Evolutionary conservation across 129 eudicot genomes (phyloP).

Genomic region (Pseudognaphalium luteoalbum): DNA sequence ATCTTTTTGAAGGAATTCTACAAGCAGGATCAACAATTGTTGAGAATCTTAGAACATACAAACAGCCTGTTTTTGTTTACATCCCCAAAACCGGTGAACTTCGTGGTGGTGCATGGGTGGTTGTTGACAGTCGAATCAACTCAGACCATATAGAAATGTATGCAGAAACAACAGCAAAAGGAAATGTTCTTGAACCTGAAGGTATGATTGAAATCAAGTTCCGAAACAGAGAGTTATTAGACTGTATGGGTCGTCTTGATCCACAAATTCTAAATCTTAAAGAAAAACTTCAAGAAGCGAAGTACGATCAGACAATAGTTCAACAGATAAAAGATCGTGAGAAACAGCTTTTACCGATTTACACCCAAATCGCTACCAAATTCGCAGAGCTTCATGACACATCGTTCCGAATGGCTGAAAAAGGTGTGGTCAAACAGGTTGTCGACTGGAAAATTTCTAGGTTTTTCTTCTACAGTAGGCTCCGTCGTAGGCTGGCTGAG

Average conservation of each 20-base stretch:
- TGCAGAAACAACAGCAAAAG: slow-evolving; percentile 87
- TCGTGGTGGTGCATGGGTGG: slow-evolving; percentile 99
- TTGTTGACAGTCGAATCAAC: slow-evolving; percentile 86
- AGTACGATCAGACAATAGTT: slow-evolving; percentile 28
- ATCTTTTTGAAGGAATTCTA: slow-evolving; percentile 94
- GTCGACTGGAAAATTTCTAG: slow-evolving; percentile 77
- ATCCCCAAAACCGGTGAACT: slow-evolving; percentile 94
- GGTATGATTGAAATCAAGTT: slow-evolving; percentile 95
- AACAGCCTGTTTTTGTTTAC: slow-evolving; percentile 91
- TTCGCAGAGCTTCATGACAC: slow-evolving; percentile 97
- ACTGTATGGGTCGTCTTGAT: slow-evolving; percentile 88
- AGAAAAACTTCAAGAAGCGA: slow-evolving; percentile 47
- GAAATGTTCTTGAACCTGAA: slow-evolving; percentile 96
- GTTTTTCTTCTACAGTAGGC: slow-evolving; percentile 67
- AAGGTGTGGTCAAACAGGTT: slow-evolving; percentile 71
- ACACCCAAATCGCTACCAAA: slow-evolving; percentile 91
- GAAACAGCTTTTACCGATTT: slow-evolving; percentile 84
- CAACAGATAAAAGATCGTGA: slow-evolving; percentile 83
- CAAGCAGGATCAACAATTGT: slow-evolving; percentile 98
- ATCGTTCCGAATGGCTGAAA: slow-evolving; percentile 85
- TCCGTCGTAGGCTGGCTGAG: slow-evolving; percentile 68
- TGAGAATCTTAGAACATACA: slow-evolving; percentile 86
- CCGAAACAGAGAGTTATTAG: slow-evolving; percentile 61
- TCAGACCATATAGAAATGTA: slow-evolving; percentile 93
- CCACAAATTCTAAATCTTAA: slow-evolving; percentile 59